Base-by-base conservation (phyloP, 805 yeast genomes). In the Brettanomyces naardenensis region DNA sequence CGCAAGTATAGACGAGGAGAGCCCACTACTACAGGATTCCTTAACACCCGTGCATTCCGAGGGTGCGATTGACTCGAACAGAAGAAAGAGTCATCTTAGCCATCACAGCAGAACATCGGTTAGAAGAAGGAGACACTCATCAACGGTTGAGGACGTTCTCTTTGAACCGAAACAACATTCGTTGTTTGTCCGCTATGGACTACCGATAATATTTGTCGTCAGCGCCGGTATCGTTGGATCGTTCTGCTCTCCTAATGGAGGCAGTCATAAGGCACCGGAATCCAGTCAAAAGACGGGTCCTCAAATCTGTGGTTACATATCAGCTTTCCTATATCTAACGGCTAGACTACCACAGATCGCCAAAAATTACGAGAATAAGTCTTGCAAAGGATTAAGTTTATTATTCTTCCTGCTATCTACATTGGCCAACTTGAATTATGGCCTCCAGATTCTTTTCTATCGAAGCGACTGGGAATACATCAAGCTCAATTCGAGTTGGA, bases 351-450 rank as follows among this genome's bases (percentile, higher is more conserved):
- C 98, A 0, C 98, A 90, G 59, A 82, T 90, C 38, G 62, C 73
- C 40, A 94, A 84, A 53, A 90, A 90, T 61, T 74, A 78, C 56
- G 65, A 65, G 33, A 73, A 95, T 46, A 76, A 79, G 51, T 82
- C 95, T 4, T 88, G 88, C 39, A 71, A 75, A 40, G 97, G 97
- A 2, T 79, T 92, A 49, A 81, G 95, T 39, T 73, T 90, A 44
- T 71, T 86, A 37, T 84, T 83, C 59, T 82, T 83, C 62, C 58
- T 83, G 46, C 76, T 82, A 45, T 80, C 89, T 22, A 72, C 82
- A 7, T 62, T 81, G 49, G 94, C 92, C 15, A 83, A 83, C 55
- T 52, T 82, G 44, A 78, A 90, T 4, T 84, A 80, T 49, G 84
- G 88, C 18, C 72, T 76, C 34, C 88, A 82, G 53, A 82, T 83